Conservation (phyloP, 208 protist species). For the Trypanosoma conorhini region DNA sequence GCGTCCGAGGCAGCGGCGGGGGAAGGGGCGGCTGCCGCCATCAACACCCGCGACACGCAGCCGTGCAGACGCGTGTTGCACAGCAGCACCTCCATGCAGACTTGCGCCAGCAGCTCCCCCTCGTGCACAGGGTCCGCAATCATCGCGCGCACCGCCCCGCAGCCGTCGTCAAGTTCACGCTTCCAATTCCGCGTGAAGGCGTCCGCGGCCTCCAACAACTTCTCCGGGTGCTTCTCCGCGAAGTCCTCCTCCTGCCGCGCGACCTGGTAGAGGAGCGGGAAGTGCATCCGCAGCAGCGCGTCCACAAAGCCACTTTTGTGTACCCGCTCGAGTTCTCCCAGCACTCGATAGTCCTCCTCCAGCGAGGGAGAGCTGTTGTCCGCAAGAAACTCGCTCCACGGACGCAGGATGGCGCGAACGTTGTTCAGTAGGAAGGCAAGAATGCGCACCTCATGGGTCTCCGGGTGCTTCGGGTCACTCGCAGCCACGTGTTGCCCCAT, state of each 20-base stretch:
- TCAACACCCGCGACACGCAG: conserved; percentile 38
- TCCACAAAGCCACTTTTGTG: conserved; percentile 45
- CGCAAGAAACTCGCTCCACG: conserved; percentile 24
- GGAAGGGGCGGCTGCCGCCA: conserved; percentile 1
- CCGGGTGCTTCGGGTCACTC: conserved; percentile 3
- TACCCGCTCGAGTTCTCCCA: conserved; percentile 41
- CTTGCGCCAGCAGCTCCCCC: conserved; percentile 68
- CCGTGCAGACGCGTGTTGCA: conserved; percentile 77
- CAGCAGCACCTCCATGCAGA: conserved; percentile 79
- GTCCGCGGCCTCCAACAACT: conserved; percentile 53
- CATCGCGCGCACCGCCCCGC: conserved; percentile 34
- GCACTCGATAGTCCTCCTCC: conserved; percentile 36
- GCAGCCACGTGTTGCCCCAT: conserved; percentile 36
- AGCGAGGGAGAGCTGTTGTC: conserved; percentile 26
- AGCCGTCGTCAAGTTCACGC: conserved; percentile 41
- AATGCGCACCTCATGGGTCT: conserved; percentile 14
- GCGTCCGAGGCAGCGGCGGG: neutral
- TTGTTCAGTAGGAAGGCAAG: conserved; percentile 60
- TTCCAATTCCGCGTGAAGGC: conserved; percentile 65
- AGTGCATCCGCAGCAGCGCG: conserved; percentile 38
- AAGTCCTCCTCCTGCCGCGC: conserved; percentile 34
- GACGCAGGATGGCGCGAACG: conserved; percentile 32
- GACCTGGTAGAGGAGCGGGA: conserved; percentile 42
- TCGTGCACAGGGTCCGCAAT: conserved; percentile 42
- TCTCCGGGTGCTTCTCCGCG: conserved; percentile 9